Evolutionary conservation across 2,329 filamentous ascomycete species (phyloP).

Genomic region (Claviceps purpurea): DNA sequence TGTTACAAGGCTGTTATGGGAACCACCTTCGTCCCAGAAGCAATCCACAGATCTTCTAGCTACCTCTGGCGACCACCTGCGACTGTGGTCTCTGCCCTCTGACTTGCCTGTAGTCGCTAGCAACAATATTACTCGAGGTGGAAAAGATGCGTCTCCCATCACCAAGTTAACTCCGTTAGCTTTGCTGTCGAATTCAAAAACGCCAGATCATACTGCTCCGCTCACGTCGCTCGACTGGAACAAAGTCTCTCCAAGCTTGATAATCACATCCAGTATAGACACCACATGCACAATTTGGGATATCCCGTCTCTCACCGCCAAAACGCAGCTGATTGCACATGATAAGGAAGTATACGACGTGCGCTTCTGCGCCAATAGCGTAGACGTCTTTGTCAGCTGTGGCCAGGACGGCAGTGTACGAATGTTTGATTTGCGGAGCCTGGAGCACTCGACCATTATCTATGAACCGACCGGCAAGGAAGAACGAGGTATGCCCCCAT

Average conservation of each 20-base stretch:
- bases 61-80: conserved; percentile 86
- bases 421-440: conserved; percentile 94
- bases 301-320: conserved; percentile 92
- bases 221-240: conserved; percentile 98
- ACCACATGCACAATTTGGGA: conserved; percentile 99
- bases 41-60: conserved; percentile 89
- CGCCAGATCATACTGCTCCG: conserved; percentile 91
- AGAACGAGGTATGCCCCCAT: conserved; percentile 43
- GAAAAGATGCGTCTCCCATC: conserved; percentile 42
- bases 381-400: conserved; percentile 98
- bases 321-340: conserved; percentile 95
- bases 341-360: conserved; percentile 99
- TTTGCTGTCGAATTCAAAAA: conserved; percentile 93
- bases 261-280: conserved; percentile 97
- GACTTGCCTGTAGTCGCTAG: conserved; percentile 42
- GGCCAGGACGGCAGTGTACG: conserved; percentile 94
- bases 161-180: conserved; percentile 85
- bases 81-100: conserved; percentile 81
- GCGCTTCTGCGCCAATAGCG: conserved; percentile 91
- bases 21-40: conserved; percentile 88
- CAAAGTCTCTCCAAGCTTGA: conserved; percentile 86
- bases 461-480: conserved; percentile 92
- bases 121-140: conserved; percentile 54
- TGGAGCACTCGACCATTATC: conserved; percentile 98
- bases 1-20: conserved; percentile 89